Conservation (phyloP, 1,284 basidiomycete species). For the Puccinia polysora region DNA sequence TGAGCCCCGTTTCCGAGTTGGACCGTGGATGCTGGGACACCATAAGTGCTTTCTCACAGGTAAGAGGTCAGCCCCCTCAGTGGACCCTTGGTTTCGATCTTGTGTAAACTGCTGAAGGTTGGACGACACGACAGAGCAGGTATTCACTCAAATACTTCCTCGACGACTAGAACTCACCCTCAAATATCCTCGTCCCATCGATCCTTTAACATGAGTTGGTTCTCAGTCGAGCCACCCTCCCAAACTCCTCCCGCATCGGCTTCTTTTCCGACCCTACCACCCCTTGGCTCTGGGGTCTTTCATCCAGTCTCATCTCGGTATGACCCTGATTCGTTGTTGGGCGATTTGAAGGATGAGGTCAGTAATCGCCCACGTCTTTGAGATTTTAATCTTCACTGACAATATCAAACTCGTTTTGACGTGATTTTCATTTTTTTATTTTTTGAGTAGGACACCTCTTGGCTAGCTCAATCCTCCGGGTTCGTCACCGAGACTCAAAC, state of each 20-base stretch:
- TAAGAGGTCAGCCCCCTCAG: too few species aligned
- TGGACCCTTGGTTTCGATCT: too few species aligned
- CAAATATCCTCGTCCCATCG: too few species aligned
- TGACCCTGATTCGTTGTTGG: constrained; percentile 9
- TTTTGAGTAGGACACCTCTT: constrained; percentile 63
- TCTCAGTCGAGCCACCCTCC: constrained; percentile 36
- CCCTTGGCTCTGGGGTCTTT: constrained; percentile 40
- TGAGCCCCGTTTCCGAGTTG: too few species aligned
- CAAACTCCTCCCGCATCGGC: background rate
- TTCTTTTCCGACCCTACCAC: too few species aligned
- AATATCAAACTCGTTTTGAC: background rate
- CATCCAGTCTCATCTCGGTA: constrained; percentile 43
- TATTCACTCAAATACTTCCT: too few species aligned
- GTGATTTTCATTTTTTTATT: background rate
- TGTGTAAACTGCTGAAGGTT: too few species aligned
- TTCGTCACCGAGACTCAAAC: constrained; percentile 89
- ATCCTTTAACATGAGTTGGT: constrained; percentile 39
- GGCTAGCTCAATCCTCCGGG: constrained; percentile 70
- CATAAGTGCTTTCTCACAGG: too few species aligned
- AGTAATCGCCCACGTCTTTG: background rate
- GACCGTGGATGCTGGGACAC: too few species aligned
- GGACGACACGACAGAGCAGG: too few species aligned
- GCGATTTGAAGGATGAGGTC: constrained; percentile 23
- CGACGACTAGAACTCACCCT: too few species aligned
- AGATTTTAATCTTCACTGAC: background rate